Evolutionary conservation across 2,329 filamentous ascomycete species (phyloP), one percentile per base, ranked within the genome.

Genomic region (Fusarium sp.): DNA sequence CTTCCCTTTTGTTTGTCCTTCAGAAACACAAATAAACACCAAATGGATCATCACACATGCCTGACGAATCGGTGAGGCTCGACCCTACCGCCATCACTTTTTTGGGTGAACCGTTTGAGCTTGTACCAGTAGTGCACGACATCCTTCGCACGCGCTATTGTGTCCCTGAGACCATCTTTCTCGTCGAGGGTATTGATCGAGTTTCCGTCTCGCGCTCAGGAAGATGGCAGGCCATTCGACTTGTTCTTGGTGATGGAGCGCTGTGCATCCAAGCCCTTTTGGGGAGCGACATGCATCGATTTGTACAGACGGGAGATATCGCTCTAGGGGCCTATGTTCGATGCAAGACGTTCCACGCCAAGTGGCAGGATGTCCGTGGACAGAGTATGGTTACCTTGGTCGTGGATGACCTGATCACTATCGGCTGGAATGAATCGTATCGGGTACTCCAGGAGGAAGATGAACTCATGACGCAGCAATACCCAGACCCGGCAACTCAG

Each of bases 231-330:
- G 77, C 78, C 3, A 70, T 86, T 1, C 79, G 84, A 3, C 66
- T 88, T 13, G 54, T 87, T 0, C 79, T 88, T 0, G 82, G 85
- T 37, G 85, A 88, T 65, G 84, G 85, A 2, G 78, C 83, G 68
- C 73, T 86, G 5, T 87, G 83, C 65, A 79, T 88, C n/a, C 85
- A 88, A 71, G 84, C 84, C 0, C 73, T 88, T 9, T 72, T 87
- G 41, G 74, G 75, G 8, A 75, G 79, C 2, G 79, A 80, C 46
- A 78, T 84, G 75, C 84, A 87, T 50, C 78, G 79, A 6, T 80
- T 84, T n/a, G 77, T 86, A 10, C 80, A 85, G 40, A 73, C 71
- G 1, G 81, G 79, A 3, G 78, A 82, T n/a, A 68, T 87, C 35
- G 76, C 75, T 6, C 76, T 82, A 13, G 85, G 85, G 2, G 81